These are phyloP conservation scores for Sugiyamaella neomexicana DNA, from an alignment of 1,139 yeast species.

Conservation along the genomic window DNA sequence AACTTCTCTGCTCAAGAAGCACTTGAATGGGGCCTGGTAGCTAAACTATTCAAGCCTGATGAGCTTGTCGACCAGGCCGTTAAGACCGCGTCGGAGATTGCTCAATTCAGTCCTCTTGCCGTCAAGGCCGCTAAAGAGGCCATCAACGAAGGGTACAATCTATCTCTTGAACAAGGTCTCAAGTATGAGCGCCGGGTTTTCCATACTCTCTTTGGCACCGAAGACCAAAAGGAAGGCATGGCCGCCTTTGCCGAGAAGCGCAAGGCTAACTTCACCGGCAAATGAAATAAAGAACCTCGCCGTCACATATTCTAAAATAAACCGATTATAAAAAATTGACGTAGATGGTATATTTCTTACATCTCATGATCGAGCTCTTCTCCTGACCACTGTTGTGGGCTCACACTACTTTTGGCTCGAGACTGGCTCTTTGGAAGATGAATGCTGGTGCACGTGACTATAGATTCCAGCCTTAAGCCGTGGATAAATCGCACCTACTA, in stretches of 20 bases:
- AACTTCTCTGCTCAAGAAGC: slow-evolving; percentile 49
- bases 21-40: slow-evolving; percentile 51
- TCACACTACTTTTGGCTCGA: no score
- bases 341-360: no score
- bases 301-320: background rate
- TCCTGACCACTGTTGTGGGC: background rate
- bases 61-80: slow-evolving; percentile 47
- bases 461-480: no score
- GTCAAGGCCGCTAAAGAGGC: slow-evolving; percentile 50
- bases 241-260: slow-evolving; percentile 51
- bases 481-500: no score
- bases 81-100: slow-evolving; percentile 47
- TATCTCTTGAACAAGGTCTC: slow-evolving; percentile 44
- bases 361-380: background rate
- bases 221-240: slow-evolving; percentile 55
- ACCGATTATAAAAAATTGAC: no score
- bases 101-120: slow-evolving; percentile 47
- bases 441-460: no score
- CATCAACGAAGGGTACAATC: slow-evolving; percentile 45
- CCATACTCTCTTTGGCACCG: slow-evolving; percentile 48
- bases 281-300: slow-evolving; percentile 27
- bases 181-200: slow-evolving; percentile 47
- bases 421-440: no score
- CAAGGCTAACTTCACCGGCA: slow-evolving; percentile 43
- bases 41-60: slow-evolving; percentile 45